These are phyloP conservation scores for Phaeosphaeriaceae sp. DNA, from an alignment of 2,329 filamentous ascomycete species.

Conservation along the genomic window DNA sequence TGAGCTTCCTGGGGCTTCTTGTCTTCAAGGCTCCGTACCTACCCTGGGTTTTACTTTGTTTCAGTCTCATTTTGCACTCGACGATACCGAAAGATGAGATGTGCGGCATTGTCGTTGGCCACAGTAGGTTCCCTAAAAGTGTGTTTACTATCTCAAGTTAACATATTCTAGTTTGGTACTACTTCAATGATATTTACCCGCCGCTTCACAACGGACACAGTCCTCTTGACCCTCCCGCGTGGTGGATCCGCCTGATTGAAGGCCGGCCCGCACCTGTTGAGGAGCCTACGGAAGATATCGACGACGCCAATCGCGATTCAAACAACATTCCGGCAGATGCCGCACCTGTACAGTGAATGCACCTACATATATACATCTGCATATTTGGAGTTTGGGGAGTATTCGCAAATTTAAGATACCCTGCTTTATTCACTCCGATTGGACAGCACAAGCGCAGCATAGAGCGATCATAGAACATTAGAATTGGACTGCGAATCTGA, in stretches of 20 bases:
- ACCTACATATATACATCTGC: conserved; percentile 6
- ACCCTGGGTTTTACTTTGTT: conserved; percentile 93
- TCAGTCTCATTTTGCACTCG: conserved; percentile 89
- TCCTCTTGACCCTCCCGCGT: conserved; percentile 85
- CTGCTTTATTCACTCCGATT: conserved; percentile 16
- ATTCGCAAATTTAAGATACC: conserved; percentile 36
- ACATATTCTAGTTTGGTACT: conserved; percentile 77
- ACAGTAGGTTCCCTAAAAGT: conserved; percentile 58
- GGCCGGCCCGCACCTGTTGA: conserved; percentile 33
- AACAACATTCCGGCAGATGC: not conserved
- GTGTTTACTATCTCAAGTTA: conserved; percentile 6
- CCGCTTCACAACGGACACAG: conserved; percentile 83
- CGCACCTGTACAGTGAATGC: conserved; percentile 18
- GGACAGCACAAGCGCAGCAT: not conserved
- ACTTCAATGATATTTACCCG: conserved; percentile 96
- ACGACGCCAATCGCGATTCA: not conserved
- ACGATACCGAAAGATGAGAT: conserved; percentile 94
- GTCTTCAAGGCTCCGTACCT: conserved; percentile 94
- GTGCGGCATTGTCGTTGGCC: conserved; percentile 91
- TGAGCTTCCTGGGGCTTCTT: conserved; percentile 84
- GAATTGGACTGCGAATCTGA: not conserved
- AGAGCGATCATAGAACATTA: not conserved
- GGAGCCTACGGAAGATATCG: conserved; percentile 11
- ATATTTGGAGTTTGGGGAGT: conserved; percentile 29
- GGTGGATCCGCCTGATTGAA: conserved; percentile 88